Evolutionary conservation across 176 grass and related monocot species (phyloP).

Genomic region (Aegilops longissima): DNA sequence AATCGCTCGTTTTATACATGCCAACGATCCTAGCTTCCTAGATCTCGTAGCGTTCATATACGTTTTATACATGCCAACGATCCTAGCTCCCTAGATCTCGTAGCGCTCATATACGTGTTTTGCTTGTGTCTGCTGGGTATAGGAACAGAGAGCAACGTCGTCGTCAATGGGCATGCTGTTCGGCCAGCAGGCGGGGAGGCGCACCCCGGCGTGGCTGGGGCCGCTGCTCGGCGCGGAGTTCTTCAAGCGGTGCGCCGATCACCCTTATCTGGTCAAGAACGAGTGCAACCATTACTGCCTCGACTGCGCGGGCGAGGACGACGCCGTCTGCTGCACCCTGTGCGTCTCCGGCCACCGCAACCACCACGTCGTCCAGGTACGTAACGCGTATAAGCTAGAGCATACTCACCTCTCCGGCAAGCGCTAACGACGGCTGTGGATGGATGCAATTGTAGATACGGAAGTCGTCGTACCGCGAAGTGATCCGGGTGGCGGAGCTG

Average conservation of each 20-base stretch:
- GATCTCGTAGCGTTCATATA: too few relatives aligned
- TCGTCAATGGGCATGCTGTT: neutral
- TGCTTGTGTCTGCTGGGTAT: neutral
- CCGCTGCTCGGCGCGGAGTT: neutral
- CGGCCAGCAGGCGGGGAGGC: neutral
- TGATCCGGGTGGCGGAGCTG: neutral
- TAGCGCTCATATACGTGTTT: neutral
- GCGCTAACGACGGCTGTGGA: neutral
- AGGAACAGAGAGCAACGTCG: neutral
- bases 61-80: too few relatives aligned
- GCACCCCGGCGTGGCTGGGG: slow-evolving; percentile 17
- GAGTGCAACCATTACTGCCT: slow-evolving; percentile 28
- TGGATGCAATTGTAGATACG: neutral
- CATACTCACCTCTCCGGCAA: neutral
- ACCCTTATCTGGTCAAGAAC: neutral
- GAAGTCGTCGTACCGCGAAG: neutral
- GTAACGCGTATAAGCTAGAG: neutral
- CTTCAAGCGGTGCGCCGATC: slow-evolving; percentile 13
- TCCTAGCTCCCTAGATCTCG: too few relatives aligned
- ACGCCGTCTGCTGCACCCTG: neutral
- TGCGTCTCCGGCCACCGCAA: neutral
- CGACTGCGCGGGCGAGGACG: neutral
- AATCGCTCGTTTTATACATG: neutral
- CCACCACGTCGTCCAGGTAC: slow-evolving; percentile 31
- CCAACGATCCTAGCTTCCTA: neutral